Base-by-base conservation (phyloP, 73 alveolate species). In the Halteria grandinella region DNA sequence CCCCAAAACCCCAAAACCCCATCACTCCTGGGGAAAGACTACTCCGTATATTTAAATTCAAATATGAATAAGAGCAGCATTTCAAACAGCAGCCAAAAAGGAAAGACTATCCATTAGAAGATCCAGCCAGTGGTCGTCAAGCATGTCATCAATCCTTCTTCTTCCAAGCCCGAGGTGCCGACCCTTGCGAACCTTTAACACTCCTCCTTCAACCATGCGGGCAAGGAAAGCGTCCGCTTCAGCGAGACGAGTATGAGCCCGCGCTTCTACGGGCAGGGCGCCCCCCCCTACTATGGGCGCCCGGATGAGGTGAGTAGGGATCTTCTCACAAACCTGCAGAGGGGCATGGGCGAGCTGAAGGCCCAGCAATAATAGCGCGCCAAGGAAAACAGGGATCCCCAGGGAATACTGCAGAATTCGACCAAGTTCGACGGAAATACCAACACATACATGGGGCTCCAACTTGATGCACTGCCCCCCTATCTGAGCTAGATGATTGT, bases 51-150 rank as follows among this genome's bases (percentile, higher is more conserved):
- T n/a, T n/a, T n/a, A n/a, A n/a, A n/a, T n/a, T n/a, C n/a, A n/a
- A n/a, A n/a, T n/a, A n/a, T n/a, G n/a, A n/a, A n/a, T n/a, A n/a
- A n/a, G n/a, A n/a, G n/a, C n/a, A n/a, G n/a, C n/a, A n/a, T n/a
- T n/a, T n/a, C n/a, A n/a, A n/a, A n/a, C n/a, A n/a, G n/a, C n/a
- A n/a, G n/a, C n/a, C n/a, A n/a, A n/a, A n/a, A n/a, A n/a, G n/a
- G n/a, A n/a, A n/a, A n/a, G n/a, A n/a, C n/a, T n/a, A 17, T 57
- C 3, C 27, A 44, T 18, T 41, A 47, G 14, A 66, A 66, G 52
- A 66, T 66, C 37, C 43, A 66, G 36, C 80, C 80, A 10, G 80
- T 66, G 3, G 80, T 66, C 25, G 80, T 66, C 14, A 66, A 66
- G 66, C 80, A 66, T 66, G 66, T 66, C 17, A 28, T 66, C 2